phyloP scores from a whole-genome alignment of 2,329 filamentous ascomycete species.

The Ceratocystiopsis sp. region DNA sequence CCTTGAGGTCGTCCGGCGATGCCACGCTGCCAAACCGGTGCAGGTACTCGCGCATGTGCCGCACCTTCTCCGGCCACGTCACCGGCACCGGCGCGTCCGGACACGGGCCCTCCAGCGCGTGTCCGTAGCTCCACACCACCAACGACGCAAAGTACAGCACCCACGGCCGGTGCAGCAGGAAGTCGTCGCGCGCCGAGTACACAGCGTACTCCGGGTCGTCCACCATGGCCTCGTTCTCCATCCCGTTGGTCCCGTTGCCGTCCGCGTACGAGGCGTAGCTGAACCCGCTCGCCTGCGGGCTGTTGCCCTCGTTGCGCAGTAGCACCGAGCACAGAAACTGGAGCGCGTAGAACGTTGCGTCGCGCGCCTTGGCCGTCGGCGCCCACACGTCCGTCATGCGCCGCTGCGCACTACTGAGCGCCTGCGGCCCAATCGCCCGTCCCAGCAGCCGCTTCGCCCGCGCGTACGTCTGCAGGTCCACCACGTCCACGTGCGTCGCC shows the following conservation, averaged over 20 bases:
- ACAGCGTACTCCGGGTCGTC: neutral
- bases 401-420: conserved; percentile 61
- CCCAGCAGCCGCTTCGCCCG: conserved; percentile 73
- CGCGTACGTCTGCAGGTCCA: conserved; percentile 94
- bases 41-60: conserved; percentile 68
- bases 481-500: conserved; percentile 93
- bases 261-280: neutral
- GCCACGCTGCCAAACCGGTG: conserved; percentile 51
- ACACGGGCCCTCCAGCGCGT: conserved; percentile 69
- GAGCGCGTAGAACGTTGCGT: conserved; percentile 83
- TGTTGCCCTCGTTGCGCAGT: conserved; percentile 35
- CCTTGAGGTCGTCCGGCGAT: conserved; percentile 61
- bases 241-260: conserved; percentile 10
- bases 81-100: conserved; percentile 31
- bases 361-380: conserved; percentile 68
- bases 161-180: conserved; percentile 83
- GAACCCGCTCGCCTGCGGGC: conserved; percentile 16
- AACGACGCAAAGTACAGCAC: conserved; percentile 85
- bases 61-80: conserved; percentile 47
- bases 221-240: neutral
- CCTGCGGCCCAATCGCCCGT: conserved; percentile 64
- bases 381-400: conserved; percentile 86
- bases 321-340: conserved; percentile 79
- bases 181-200: conserved; percentile 77
- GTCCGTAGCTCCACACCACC: conserved; percentile 92